phyloP scores from a whole-genome alignment of 768 basidiomycete genomes.

The Naganishia onofrii region DNA sequence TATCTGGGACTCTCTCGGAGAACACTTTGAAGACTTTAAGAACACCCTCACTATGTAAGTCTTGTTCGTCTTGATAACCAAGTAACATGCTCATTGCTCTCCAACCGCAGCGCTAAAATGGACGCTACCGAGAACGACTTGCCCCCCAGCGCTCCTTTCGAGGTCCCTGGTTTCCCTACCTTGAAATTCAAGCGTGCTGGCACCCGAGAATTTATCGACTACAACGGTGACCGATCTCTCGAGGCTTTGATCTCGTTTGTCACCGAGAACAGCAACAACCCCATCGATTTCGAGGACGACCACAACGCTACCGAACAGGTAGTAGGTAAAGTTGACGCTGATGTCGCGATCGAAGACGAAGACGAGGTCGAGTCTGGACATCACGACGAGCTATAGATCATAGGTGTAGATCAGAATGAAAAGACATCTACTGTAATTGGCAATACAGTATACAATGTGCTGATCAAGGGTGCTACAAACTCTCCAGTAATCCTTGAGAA shows the following conservation, averaged over 20 bases:
- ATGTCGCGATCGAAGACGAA: conserved; percentile 32
- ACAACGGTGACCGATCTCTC: conserved; percentile 75
- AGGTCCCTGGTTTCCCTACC: conserved; percentile 72
- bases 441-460: not conserved
- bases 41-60: conserved; percentile 73
- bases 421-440: not conserved
- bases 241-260: conserved; percentile 82
- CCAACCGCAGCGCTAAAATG: conserved; percentile 70
- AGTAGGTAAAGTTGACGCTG: conserved; percentile 31
- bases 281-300: conserved; percentile 33
- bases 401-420: not conserved
- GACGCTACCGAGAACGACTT: conserved; percentile 96
- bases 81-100: not conserved
- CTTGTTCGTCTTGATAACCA: not conserved
- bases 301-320: conserved; percentile 31
- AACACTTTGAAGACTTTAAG: conserved; percentile 72
- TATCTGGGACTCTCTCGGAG: conserved; percentile 84
- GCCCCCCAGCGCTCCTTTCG: conserved; percentile 82
- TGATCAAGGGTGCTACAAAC: no score
- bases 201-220: conserved; percentile 78
- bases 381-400: conserved; percentile 51
- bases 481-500: no score
- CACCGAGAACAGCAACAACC: conserved; percentile 73
- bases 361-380: conserved; percentile 37
- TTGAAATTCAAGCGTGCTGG: conserved; percentile 95